Evolutionary conservation across 2,329 filamentous ascomycete species (phyloP).

Genomic region (Aspergillus spinulosporus): DNA sequence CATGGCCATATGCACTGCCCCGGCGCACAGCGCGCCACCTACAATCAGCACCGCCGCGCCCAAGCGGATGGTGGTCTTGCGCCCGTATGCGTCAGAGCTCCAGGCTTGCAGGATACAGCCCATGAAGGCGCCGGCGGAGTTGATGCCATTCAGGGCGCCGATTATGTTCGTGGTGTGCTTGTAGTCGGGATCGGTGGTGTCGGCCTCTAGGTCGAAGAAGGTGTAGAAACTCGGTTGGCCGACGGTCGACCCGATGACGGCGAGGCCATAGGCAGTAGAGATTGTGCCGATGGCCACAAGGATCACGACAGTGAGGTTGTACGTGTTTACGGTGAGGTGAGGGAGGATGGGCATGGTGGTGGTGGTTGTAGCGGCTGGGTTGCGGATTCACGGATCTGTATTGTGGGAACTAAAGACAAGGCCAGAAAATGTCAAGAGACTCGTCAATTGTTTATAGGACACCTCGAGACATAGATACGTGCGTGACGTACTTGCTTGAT

Average conservation of each 20-base stretch:
- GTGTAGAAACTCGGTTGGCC: conserved; percentile 50
- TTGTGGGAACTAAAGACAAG: too few relatives aligned
- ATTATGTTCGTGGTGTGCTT: conserved; percentile 45
- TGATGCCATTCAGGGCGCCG: conserved; percentile 49
- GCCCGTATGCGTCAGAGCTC: conserved; percentile 40
- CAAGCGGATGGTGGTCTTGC: conserved; percentile 32
- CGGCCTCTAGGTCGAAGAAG: conserved; percentile 41
- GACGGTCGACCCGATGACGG: conserved; percentile 47
- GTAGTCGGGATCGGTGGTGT: conserved; percentile 43
- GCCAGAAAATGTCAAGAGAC: too few relatives aligned
- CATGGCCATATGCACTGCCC: conserved; percentile 3
- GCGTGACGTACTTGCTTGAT: too few relatives aligned
- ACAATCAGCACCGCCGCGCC: conserved; percentile 12
- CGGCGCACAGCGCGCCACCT: background rate
- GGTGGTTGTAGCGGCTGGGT: too few relatives aligned
- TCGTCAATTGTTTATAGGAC: too few relatives aligned
- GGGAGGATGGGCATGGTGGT: background rate
- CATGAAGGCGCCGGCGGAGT: conserved; percentile 44
- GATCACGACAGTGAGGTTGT: conserved; percentile 36
- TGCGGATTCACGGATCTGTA: too few relatives aligned
- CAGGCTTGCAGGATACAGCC: conserved; percentile 42
- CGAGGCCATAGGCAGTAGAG: conserved; percentile 35
- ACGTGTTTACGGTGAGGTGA: conserved; percentile 23
- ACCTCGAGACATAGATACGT: too few relatives aligned
- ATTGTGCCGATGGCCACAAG: conserved; percentile 39